These are phyloP conservation scores for Fusarium lyarnte DNA, from an alignment of 2,329 filamentous ascomycete species.

Conservation along the genomic window DNA sequence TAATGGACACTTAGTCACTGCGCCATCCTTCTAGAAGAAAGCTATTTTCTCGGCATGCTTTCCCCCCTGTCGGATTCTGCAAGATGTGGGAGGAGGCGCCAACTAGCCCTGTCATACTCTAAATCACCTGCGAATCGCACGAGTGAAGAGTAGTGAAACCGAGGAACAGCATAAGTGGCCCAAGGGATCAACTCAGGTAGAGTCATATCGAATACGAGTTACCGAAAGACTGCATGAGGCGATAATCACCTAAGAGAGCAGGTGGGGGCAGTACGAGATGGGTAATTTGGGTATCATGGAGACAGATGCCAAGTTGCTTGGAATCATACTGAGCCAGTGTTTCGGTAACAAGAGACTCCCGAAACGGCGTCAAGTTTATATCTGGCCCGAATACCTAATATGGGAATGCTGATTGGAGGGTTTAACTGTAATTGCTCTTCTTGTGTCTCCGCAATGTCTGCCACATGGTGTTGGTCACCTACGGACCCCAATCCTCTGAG, in stretches of 20 bases:
- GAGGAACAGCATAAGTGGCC: conserved; percentile 6
- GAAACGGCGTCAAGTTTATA: background rate
- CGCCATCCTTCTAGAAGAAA: conserved; percentile 36
- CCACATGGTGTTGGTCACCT: conserved; percentile 1
- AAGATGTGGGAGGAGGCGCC: conserved; percentile 19
- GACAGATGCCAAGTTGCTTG: conserved; percentile 6
- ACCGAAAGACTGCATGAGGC: background rate
- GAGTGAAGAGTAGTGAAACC: conserved; percentile 5
- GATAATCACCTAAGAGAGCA: conserved; percentile 3
- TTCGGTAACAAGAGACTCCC: conserved; percentile 6
- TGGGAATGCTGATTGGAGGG: conserved; percentile 10
- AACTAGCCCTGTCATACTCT: background rate
- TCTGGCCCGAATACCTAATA: background rate
- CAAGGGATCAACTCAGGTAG: background rate
- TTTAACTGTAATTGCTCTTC: conserved; percentile 7
- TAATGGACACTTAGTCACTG: background rate
- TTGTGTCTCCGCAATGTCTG: conserved; percentile 16
- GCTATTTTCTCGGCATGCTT: conserved; percentile 30
- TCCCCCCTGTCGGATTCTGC: conserved; percentile 17
- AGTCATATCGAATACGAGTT: background rate
- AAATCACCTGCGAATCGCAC: conserved; percentile 8
- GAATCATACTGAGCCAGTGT: conserved; percentile 10
- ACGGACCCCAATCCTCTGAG: background rate
- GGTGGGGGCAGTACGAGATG: conserved; percentile 18
- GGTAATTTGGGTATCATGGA: conserved; percentile 5